Conservation (phyloP, 257 asterid genomes). For the Nicotiana knightiana region DNA sequence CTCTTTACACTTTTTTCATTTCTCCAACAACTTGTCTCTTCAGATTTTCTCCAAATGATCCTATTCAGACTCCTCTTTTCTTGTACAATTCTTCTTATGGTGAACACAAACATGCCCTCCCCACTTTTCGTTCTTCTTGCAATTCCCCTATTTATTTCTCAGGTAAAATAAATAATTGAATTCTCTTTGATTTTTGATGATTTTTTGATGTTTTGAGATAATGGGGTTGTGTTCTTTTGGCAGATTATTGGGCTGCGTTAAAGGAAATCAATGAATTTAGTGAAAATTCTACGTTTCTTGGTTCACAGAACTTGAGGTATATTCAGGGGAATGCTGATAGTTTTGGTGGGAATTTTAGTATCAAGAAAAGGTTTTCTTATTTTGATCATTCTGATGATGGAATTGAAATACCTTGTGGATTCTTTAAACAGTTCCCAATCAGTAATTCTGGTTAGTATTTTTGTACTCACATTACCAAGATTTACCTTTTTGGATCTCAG, state of each 20-base stretch:
- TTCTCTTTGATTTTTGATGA: neutral
- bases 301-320: constrained; percentile 37
- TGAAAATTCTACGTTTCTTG: constrained; percentile 29
- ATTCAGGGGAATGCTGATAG: constrained; percentile 38
- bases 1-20: constrained; percentile 36
- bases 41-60: constrained; percentile 71
- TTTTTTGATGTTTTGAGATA: neutral
- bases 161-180: constrained; percentile 29
- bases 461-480: neutral
- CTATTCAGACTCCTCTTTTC: constrained; percentile 57
- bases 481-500: neutral
- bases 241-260: constrained; percentile 54
- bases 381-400: constrained; percentile 33
- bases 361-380: constrained; percentile 41
- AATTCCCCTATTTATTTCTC: constrained; percentile 73
- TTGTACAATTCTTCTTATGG: constrained; percentile 82
- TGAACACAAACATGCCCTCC: constrained; percentile 74
- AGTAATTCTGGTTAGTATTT: constrained; percentile 40
- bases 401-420: constrained; percentile 71
- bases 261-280: constrained; percentile 35
- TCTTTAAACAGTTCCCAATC: constrained; percentile 56
- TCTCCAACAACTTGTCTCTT: constrained; percentile 62
- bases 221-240: constrained; percentile 14
- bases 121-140: constrained; percentile 75
- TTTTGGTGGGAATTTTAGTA: constrained; percentile 77